Percentiles rank a stretch among this genome's conserved stretches.
Conservation (phyloP, 805 yeast species). For the Saccharomycopsis microspora region DNA sequence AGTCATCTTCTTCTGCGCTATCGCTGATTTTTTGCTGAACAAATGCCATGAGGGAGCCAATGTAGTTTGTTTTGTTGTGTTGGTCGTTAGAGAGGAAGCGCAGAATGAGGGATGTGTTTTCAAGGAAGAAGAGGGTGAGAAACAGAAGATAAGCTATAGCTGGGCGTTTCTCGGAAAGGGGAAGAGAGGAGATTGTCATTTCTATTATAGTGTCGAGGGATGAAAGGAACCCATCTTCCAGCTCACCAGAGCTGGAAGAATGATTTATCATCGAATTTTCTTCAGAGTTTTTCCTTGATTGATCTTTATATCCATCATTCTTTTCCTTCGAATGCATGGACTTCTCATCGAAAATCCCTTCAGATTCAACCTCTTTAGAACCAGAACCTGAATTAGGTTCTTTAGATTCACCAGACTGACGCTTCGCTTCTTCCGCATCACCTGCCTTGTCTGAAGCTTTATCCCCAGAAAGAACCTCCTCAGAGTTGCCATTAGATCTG, state of each 20-base stretch:
- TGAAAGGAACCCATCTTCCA: slow-evolving; percentile 16
- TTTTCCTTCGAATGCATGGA: too few relatives aligned
- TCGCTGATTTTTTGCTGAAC: slow-evolving; percentile 27
- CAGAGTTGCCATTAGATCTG: too few relatives aligned
- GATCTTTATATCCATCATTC: neutral
- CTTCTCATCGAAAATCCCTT: too few relatives aligned
- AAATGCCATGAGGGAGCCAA: slow-evolving; percentile 20
- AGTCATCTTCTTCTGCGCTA: slow-evolving; percentile 36
- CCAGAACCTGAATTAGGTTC: too few relatives aligned
- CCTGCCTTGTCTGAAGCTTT: too few relatives aligned
- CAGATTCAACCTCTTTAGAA: too few relatives aligned
- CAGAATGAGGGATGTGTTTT: slow-evolving; percentile 61
- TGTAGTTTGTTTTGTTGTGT: slow-evolving; percentile 55
- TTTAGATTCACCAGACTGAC: too few relatives aligned
- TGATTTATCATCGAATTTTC: neutral
- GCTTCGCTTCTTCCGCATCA: too few relatives aligned
- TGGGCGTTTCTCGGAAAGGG: slow-evolving; percentile 54
- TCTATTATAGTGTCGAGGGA: slow-evolving; percentile 73
- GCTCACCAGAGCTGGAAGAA: neutral
- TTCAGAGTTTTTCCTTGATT: neutral
- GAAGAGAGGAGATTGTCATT: slow-evolving; percentile 52
- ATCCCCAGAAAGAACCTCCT: too few relatives aligned
- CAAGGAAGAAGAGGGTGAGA: slow-evolving; percentile 66
- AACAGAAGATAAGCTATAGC: slow-evolving; percentile 71
- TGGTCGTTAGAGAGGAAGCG: slow-evolving; percentile 61